These are phyloP conservation scores for Rugosomyces carneus DNA, from an alignment of 1,284 basidiomycete species.

Conservation along the genomic window DNA sequence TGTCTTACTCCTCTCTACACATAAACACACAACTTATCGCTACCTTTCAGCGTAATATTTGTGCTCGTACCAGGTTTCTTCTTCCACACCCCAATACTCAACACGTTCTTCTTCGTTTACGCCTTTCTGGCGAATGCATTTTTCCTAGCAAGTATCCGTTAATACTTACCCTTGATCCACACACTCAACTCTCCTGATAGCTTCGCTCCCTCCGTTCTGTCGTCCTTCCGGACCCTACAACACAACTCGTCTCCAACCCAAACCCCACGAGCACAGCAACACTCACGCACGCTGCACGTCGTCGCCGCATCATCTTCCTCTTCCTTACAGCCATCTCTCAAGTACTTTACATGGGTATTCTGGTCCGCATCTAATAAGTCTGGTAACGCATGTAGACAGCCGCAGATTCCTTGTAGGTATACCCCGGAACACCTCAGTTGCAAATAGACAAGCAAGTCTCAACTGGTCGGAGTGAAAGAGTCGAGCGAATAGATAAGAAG, in stretches of 20 bases:
- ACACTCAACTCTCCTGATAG: slow-evolving; percentile 32
- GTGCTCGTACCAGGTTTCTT: slow-evolving; percentile 61
- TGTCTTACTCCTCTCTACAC: slow-evolving; percentile 18
- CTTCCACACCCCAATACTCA: slow-evolving; percentile 57
- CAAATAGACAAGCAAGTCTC: no score
- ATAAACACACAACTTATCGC: slow-evolving; percentile 2
- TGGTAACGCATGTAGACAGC: no score
- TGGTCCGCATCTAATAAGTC: slow-evolving; percentile 43
- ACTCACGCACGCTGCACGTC: slow-evolving; percentile 75
- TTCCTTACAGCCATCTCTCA: slow-evolving; percentile 78
- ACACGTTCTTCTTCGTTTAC: slow-evolving; percentile 75
- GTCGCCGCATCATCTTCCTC: slow-evolving; percentile 80
- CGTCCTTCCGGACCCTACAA: slow-evolving; percentile 62
- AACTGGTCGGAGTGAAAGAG: no score
- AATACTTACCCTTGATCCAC: neutral
- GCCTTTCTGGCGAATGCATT: slow-evolving; percentile 87
- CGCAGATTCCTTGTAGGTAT: no score
- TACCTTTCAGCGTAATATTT: slow-evolving; percentile 56
- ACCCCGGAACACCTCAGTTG: no score
- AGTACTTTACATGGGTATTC: slow-evolving; percentile 74
- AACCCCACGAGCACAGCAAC: slow-evolving; percentile 44
- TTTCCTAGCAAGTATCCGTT: slow-evolving; percentile 68
- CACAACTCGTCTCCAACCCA: slow-evolving; percentile 29
- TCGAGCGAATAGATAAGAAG: no score
- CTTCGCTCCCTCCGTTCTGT: slow-evolving; percentile 89